A percentile compares a stretch with the other conserved stretches of the same genome.
These are phyloP conservation scores for Sordariomycetes sp. DNA, from an alignment of 2,329 filamentous ascomycete genomes.

Conservation along the genomic window DNA sequence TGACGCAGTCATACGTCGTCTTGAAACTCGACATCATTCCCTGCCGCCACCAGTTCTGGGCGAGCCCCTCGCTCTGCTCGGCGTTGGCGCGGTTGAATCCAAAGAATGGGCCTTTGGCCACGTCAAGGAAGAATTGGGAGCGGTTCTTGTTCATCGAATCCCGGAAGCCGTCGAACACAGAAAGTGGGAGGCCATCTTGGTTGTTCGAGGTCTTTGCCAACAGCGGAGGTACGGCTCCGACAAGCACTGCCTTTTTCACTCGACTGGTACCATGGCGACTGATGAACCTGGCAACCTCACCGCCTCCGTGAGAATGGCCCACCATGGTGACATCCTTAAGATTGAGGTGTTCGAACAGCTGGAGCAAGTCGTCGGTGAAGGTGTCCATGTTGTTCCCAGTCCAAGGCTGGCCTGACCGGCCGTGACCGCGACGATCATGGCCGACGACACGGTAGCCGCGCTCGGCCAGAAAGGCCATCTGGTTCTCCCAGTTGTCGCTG, in stretches of 20 bases:
- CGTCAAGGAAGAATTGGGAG: constrained; percentile 52
- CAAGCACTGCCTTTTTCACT: constrained; percentile 27
- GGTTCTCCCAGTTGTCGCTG: constrained; percentile 19
- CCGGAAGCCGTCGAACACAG: constrained; percentile 27
- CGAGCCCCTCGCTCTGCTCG: constrained; percentile 18
- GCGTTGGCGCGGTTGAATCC: constrained; percentile 30
- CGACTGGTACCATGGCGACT: constrained; percentile 24
- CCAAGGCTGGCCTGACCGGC: constrained; percentile 17
- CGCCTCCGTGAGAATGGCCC: constrained; percentile 31
- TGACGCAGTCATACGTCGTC: constrained; percentile 26
- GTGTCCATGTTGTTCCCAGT: constrained; percentile 16
- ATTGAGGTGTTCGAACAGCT: constrained; percentile 16
- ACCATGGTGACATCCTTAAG: constrained; percentile 31
- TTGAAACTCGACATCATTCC: constrained; percentile 28
- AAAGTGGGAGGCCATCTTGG: constrained; percentile 20
- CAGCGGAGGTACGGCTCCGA: constrained; percentile 23
- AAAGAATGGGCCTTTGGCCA: constrained; percentile 60
- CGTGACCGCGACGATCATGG: constrained; percentile 22
- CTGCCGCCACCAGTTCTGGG: constrained; percentile 27
- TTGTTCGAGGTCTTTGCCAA: constrained; percentile 23
- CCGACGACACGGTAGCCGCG: constrained; percentile 20
- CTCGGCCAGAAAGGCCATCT: constrained; percentile 15
- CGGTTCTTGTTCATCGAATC: constrained; percentile 19
- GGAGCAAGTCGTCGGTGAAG: constrained; percentile 18
- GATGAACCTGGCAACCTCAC: constrained; percentile 27